Base-by-base conservation (phyloP, 2,329 filamentous ascomycete species). In the Pyricularia pennisetigena region DNA sequence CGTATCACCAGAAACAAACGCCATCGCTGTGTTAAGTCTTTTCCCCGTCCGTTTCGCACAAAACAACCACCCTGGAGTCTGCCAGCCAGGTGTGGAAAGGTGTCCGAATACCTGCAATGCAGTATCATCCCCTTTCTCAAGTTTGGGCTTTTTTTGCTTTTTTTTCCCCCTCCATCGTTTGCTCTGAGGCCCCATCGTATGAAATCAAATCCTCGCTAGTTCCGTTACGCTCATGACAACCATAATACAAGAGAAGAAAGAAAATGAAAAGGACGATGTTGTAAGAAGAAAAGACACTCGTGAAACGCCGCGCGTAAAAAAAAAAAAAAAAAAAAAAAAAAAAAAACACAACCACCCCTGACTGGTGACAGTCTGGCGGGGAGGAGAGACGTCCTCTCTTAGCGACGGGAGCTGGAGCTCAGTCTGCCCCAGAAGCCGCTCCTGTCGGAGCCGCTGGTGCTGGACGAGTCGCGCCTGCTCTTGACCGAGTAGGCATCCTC, bases 1-100 rank as follows among this genome's bases (percentile, higher is more conserved):
- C 71, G 69, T 74, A 80, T 80, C 80, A 81, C 79, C 79, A 81
- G 78, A 81, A 79, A 77, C 77, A 82, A 79, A 79, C 77, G 74
- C 76, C 76, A 70, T 66, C 69, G 35, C 57, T 64, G 30, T 65
- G 32, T 41, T 41, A 16, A 35, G 3, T 61, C 61, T 68, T 62
- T 68, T 65, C 30, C 61, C 64, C 32, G 62, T 59, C 66, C 68
- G 54, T 41, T 59, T 57, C 35, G 28, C 62, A 35, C 63, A 64
- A 64, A 64, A 64, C 29, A 32, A 64, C 32, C 63, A 64, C 68
- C 67, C 73, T 72, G 72, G 73, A 73, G 64, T 74, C 72, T 74
- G 69, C 73, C 73, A 74, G 73, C 74, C 72, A 74, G 72, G 69
- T 23, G 29, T 29, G 29, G 59, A 30, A 35, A 64, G 32, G 63